Percentiles rank a stretch among this genome's conserved stretches.
These are phyloP conservation scores for Ustilago shanxiensis DNA, from an alignment of 1,284 basidiomycete genomes.

Conservation along the genomic window DNA sequence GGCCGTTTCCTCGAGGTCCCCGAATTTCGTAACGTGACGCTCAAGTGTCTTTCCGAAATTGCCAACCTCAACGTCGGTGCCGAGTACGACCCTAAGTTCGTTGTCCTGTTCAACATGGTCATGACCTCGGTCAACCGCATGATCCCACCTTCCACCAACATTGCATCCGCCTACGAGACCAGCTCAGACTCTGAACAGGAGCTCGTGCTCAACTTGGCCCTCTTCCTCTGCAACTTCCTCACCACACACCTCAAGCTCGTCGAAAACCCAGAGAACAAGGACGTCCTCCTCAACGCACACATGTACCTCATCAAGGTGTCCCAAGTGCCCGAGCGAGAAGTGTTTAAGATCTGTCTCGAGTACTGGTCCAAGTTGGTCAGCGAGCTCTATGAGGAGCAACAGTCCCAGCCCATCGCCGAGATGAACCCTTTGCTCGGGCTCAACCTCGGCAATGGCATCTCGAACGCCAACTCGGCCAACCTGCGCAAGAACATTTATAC, in stretches of 20 bases:
- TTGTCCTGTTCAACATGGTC: slow-evolving; percentile 87
- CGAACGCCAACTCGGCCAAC: slow-evolving; percentile 64
- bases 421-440: slow-evolving; percentile 93
- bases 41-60: slow-evolving; percentile 98
- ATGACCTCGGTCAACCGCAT: slow-evolving; percentile 70
- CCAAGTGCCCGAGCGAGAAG: slow-evolving; percentile 96
- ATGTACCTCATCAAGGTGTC: slow-evolving; percentile 99
- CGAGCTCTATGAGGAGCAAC: slow-evolving; percentile 98
- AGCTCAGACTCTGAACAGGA: slow-evolving; percentile 95
- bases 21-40: slow-evolving; percentile 96
- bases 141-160: slow-evolving; percentile 78
- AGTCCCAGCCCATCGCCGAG: slow-evolving; percentile 89
- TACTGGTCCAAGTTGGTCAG: slow-evolving; percentile 98
- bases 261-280: slow-evolving; percentile 90
- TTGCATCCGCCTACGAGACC: slow-evolving; percentile 90
- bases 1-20: slow-evolving; percentile 93
- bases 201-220: slow-evolving; percentile 93
- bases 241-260: slow-evolving; percentile 85
- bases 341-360: slow-evolving; percentile 99
- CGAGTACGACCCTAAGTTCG: slow-evolving; percentile 98
- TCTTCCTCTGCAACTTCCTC: slow-evolving; percentile 97
- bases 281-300: slow-evolving; percentile 84
- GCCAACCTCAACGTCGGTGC: slow-evolving; percentile 86
- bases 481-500: slow-evolving; percentile 91
- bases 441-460: slow-evolving; percentile 72